These are phyloP conservation scores for Tylopilus subfusipes DNA, from an alignment of 768 basidiomycete genomes.

Conservation along the genomic window DNA sequence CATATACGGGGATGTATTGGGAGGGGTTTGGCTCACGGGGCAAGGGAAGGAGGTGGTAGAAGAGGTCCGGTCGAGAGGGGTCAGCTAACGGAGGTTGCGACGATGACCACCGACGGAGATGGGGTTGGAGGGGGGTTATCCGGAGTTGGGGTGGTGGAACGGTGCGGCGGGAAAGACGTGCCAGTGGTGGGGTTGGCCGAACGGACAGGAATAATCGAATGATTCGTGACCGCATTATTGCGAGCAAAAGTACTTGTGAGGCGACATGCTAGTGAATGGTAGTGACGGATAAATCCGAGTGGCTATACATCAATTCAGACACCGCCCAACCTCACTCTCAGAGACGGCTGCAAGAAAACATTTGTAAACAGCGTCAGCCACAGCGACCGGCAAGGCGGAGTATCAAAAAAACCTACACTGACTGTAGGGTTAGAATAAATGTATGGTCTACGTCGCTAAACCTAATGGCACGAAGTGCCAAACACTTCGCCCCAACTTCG, in stretches of 20 bases:
- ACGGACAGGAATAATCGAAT: conserved; percentile 2
- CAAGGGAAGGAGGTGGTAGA: conserved; percentile 60
- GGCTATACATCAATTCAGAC: too few species aligned
- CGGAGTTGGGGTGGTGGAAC: background rate
- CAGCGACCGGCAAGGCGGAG: too few species aligned
- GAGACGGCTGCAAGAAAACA: too few species aligned
- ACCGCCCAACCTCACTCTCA: too few species aligned
- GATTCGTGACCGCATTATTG: conserved; percentile 12
- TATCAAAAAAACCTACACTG: too few species aligned
- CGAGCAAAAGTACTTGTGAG: background rate
- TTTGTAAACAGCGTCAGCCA: too few species aligned
- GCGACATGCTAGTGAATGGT: too few species aligned
- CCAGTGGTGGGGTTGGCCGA: background rate
- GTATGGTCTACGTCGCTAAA: too few species aligned
- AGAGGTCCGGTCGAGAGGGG: conserved; percentile 61
- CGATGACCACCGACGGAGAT: conserved; percentile 12
- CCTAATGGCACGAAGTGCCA: too few species aligned
- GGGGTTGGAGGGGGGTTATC: conserved; percentile 8
- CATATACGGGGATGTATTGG: conserved; percentile 47
- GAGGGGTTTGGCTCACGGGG: conserved; percentile 45
- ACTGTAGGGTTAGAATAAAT: too few species aligned
- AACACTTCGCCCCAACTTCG: too few species aligned
- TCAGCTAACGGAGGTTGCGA: conserved; percentile 38
- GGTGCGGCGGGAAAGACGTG: conserved; percentile 2
- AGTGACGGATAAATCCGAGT: too few species aligned